These are phyloP conservation scores for Pythium oligandrum DNA, from an alignment of 352 stramenopile species.

Conservation along the genomic window DNA sequence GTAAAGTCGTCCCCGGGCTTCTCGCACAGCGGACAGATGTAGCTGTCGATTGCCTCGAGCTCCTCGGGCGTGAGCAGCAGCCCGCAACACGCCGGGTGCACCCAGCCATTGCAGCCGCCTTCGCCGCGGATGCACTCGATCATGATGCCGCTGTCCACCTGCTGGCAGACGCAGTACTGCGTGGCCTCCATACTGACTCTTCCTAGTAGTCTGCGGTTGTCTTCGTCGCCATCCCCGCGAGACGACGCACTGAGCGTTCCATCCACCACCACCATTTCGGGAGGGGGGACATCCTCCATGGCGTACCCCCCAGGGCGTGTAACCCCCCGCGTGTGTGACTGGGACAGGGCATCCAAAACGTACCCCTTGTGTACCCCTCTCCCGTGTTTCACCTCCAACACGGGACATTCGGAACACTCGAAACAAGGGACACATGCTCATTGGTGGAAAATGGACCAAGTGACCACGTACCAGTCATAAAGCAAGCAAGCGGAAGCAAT, in stretches of 20 bases:
- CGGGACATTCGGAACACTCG: too few species aligned
- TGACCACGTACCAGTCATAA: not conserved
- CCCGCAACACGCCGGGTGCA: slow-evolving; percentile 85
- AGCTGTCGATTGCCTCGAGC: slow-evolving; percentile 77
- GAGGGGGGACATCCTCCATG: too few species aligned
- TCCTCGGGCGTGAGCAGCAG: slow-evolving; percentile 84
- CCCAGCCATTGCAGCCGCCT: slow-evolving; percentile 89
- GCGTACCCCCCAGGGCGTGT: too few species aligned
- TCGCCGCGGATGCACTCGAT: slow-evolving; percentile 90
- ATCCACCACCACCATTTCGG: not conserved
- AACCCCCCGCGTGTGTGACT: too few species aligned
- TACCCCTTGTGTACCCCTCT: too few species aligned
- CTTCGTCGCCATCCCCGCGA: too few species aligned
- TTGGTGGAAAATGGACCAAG: slow-evolving; percentile 13
- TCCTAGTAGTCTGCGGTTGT: too few species aligned
- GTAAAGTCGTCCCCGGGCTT: slow-evolving; percentile 58
- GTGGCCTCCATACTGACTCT: slow-evolving; percentile 13
- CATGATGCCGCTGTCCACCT: slow-evolving; percentile 84
- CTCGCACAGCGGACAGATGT: slow-evolving; percentile 85
- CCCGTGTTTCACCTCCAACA: too few species aligned
- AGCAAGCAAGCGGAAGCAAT: slow-evolving; percentile 4
- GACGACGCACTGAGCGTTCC: too few species aligned
- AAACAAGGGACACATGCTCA: not conserved
- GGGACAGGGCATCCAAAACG: too few species aligned
- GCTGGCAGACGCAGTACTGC: slow-evolving; percentile 83